A percentile compares a stretch with the other conserved stretches of the same genome.
Conservation (phyloP, 2,329 filamentous ascomycete species). For the Massarina eburnea region DNA sequence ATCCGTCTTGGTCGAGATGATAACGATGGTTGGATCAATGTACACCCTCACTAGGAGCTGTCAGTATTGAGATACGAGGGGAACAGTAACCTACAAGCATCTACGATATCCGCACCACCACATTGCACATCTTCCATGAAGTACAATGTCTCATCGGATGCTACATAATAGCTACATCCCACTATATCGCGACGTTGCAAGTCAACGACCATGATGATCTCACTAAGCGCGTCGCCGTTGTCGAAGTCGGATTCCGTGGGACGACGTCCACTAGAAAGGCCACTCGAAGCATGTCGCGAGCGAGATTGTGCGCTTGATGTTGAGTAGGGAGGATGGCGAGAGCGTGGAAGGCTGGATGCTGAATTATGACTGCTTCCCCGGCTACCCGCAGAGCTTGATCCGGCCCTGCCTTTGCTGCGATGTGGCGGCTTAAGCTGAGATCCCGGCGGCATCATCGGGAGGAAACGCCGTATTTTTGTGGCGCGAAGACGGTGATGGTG, state of each 20-base stretch:
- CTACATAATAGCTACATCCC: constrained; percentile 83
- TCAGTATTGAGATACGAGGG: constrained; percentile 8
- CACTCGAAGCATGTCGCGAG: neutral
- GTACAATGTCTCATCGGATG: constrained; percentile 68
- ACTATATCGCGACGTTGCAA: constrained; percentile 69
- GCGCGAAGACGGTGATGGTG: neutral
- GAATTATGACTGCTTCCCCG: constrained; percentile 10
- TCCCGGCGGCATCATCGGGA: constrained; percentile 16
- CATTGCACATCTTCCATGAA: constrained; percentile 75
- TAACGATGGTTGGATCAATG: constrained; percentile 62
- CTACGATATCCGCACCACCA: constrained; percentile 65
- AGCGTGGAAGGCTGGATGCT: constrained; percentile 8
- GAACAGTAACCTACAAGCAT: constrained; percentile 42
- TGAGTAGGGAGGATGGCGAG: constrained; percentile 12
- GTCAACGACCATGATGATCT: constrained; percentile 80
- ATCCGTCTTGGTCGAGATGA: constrained; percentile 60
- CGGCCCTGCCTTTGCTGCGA: constrained; percentile 13
- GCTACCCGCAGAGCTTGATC: constrained; percentile 11
- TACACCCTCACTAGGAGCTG: constrained; percentile 58
- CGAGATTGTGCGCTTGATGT: constrained; percentile 6
- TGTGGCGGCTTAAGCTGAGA: constrained; percentile 7
- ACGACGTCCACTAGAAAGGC: neutral
- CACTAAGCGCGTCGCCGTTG: constrained; percentile 58
- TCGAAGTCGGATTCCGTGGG: constrained; percentile 37
- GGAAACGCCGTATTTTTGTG: neutral